These are phyloP conservation scores for Diaporthe sp. DNA, from an alignment of 2,329 filamentous ascomycete genomes.

Conservation along the genomic window DNA sequence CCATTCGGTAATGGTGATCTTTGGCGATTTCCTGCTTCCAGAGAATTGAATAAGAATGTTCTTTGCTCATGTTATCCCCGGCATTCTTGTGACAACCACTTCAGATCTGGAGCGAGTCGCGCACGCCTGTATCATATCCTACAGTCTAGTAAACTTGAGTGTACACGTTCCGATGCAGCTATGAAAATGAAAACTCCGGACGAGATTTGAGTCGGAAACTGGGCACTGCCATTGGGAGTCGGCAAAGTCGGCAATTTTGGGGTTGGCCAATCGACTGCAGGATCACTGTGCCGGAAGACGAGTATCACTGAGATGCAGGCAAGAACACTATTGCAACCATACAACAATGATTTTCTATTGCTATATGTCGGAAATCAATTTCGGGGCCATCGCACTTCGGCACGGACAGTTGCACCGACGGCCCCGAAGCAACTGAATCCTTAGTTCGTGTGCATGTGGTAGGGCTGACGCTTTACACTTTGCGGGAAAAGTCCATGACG, in stretches of 20 bases:
- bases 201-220: not conserved
- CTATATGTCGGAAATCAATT: not conserved
- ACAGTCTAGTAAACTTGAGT: not conserved
- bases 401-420: slow-evolving; percentile 14
- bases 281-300: not conserved
- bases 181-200: not conserved
- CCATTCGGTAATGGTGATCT: too few relatives aligned
- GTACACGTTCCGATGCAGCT: not conserved
- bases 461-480: slow-evolving; percentile 20
- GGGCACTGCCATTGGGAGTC: not conserved
- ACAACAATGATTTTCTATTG: too few relatives aligned
- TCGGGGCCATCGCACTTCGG: slow-evolving; percentile 16
- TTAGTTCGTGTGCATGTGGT: not conserved
- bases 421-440: not conserved
- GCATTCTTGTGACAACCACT: too few relatives aligned
- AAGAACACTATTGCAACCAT: not conserved
- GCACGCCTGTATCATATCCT: not conserved
- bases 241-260: not conserved
- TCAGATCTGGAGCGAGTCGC: not conserved
- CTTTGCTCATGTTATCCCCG: not conserved
- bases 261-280: not conserved
- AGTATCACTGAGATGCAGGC: not conserved
- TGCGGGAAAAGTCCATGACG: slow-evolving; percentile 36
- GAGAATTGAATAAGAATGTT: not conserved
- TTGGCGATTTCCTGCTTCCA: not conserved